A percentile compares a stretch with the other conserved stretches of the same genome.
Evolutionary conservation across 2,329 filamentous ascomycete species (phyloP).

Genomic region (Epicoccum nigrum): DNA sequence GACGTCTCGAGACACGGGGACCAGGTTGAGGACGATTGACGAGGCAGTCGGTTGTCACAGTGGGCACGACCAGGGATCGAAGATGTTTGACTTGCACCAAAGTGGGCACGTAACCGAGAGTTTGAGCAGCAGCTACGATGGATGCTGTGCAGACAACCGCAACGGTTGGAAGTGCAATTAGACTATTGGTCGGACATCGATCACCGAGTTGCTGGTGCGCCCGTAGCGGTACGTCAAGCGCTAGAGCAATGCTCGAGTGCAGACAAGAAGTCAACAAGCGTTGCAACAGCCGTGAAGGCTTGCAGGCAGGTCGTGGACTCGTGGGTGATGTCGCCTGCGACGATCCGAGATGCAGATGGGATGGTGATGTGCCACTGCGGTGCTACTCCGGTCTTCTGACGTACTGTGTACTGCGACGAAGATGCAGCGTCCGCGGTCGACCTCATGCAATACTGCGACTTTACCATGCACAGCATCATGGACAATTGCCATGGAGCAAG

Average conservation of each 20-base stretch:
- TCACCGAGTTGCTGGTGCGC: slow-evolving; percentile 5
- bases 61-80: slow-evolving; percentile 1
- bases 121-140: slow-evolving; percentile 2
- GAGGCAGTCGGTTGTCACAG: slow-evolving; percentile 10
- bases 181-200: slow-evolving; percentile 8
- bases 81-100: not conserved
- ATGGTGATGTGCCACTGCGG: slow-evolving; percentile 11
- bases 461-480: not conserved
- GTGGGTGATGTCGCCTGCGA: slow-evolving; percentile 6
- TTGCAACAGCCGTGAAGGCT: not conserved
- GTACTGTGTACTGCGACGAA: slow-evolving; percentile 10
- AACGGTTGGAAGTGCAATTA: slow-evolving; percentile 15
- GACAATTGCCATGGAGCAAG: not conserved
- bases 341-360: slow-evolving; percentile 10
- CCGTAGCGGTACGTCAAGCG: slow-evolving; percentile 1
- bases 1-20: slow-evolving; percentile 7
- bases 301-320: not conserved
- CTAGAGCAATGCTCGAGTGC: not conserved
- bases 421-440: not conserved
- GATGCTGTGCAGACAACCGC: not conserved
- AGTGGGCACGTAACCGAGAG: not conserved
- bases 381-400: slow-evolving; percentile 16
- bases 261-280: not conserved
- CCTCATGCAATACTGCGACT: slow-evolving; percentile 1
- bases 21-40: slow-evolving; percentile 8